A percentile compares a stretch with the other conserved stretches of the same genome.
These are phyloP conservation scores for Sherardia arvensis DNA, from an alignment of 257 asterid species.

Conservation along the genomic window DNA sequence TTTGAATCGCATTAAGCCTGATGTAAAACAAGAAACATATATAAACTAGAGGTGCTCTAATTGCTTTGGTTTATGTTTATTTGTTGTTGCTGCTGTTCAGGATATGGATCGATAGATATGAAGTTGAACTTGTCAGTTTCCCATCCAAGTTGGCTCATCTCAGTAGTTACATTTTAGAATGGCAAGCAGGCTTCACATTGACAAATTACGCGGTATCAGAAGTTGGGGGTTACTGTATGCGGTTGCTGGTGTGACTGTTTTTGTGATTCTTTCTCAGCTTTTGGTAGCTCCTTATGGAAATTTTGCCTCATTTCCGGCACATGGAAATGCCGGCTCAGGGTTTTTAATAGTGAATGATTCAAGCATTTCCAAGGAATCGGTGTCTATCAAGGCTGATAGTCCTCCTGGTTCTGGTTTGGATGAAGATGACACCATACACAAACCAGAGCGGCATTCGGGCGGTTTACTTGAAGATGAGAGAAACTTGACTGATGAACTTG, in stretches of 20 bases:
- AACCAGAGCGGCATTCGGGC: slow-evolving; percentile 1
- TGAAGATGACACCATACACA: neutral
- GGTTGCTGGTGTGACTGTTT: slow-evolving; percentile 20
- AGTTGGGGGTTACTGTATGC: slow-evolving; percentile 15
- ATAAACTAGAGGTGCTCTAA: neutral
- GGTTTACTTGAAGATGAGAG: slow-evolving; percentile 5
- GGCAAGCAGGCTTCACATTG: slow-evolving; percentile 23
- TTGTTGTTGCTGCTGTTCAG: neutral
- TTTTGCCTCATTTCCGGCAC: slow-evolving; percentile 20
- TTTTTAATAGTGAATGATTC: slow-evolving; percentile 14
- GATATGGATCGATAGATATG: neutral
- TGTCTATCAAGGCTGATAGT: slow-evolving; percentile 11
- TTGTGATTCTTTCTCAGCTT: slow-evolving; percentile 24
- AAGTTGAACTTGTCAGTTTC: neutral
- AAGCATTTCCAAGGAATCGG: slow-evolving; percentile 12
- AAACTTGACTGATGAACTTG: neutral
- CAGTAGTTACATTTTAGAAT: slow-evolving; percentile 11
- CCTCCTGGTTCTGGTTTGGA: slow-evolving; percentile 3
- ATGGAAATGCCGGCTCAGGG: slow-evolving; percentile 11
- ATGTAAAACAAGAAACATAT: neutral
- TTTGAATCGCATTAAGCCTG: neutral
- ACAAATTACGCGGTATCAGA: slow-evolving; percentile 15
- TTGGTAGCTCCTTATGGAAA: slow-evolving; percentile 22
- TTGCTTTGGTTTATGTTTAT: neutral
- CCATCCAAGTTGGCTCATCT: neutral